phyloP scores from a whole-genome alignment of 164 flowering plant species.

The Chimonanthus praecox region DNA sequence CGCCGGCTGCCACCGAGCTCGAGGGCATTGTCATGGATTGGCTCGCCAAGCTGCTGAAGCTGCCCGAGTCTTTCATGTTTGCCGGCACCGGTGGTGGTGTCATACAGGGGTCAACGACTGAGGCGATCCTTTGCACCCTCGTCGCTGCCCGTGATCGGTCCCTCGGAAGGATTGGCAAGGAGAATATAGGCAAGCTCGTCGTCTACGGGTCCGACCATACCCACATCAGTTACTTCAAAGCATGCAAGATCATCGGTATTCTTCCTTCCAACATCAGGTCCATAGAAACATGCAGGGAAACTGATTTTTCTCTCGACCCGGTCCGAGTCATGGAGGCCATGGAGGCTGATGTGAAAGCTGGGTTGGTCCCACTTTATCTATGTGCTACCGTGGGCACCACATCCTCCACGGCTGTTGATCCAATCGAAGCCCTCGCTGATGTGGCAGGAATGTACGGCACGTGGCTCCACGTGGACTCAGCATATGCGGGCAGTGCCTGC shows the following conservation, averaged over 20 bases:
- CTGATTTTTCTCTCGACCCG: slow-evolving; percentile 30
- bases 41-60: slow-evolving; percentile 22
- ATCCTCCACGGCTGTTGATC: slow-evolving; percentile 49
- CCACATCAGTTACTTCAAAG: slow-evolving; percentile 13
- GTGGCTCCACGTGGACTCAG: slow-evolving; percentile 62
- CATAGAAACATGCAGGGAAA: slow-evolving; percentile 19
- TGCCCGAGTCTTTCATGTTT: slow-evolving; percentile 11
- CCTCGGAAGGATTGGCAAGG: slow-evolving; percentile 14
- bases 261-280: slow-evolving; percentile 24
- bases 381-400: too few relatives aligned
- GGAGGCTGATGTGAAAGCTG: slow-evolving; percentile 34
- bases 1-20: slow-evolving; percentile 26
- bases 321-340: slow-evolving; percentile 10
- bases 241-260: slow-evolving; percentile 12
- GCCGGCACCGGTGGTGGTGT: slow-evolving; percentile 20
- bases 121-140: slow-evolving; percentile 15
- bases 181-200: not conserved
- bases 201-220: slow-evolving; percentile 6
- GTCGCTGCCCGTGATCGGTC: slow-evolving; percentile 40
- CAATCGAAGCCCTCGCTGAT: slow-evolving; percentile 29
- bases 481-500: too few relatives aligned
- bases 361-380: slow-evolving; percentile 30
- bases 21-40: slow-evolving; percentile 13
- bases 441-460: slow-evolving; percentile 27
- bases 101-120: slow-evolving; percentile 14